Evolutionary conservation across 169 alveolate species (phyloP).

Genomic region (Plasmodium cynomolgi): DNA sequence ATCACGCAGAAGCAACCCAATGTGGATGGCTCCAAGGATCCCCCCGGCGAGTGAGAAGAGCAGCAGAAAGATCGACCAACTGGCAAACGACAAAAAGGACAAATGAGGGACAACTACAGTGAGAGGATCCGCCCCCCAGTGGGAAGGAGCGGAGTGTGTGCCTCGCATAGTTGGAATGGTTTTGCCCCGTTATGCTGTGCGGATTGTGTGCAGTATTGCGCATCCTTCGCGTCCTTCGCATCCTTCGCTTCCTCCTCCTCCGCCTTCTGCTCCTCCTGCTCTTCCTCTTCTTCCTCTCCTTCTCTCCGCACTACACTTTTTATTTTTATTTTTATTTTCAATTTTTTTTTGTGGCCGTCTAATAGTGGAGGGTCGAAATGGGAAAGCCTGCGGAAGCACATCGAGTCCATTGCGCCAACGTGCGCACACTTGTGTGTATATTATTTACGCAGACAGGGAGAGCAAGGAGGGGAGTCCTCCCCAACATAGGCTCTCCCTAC

Average conservation of each 20-base stretch:
- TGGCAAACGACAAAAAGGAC: background rate
- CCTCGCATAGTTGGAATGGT: background rate
- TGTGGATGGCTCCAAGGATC: background rate
- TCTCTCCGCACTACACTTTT: background rate
- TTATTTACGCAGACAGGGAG: background rate
- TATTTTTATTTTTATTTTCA: background rate
- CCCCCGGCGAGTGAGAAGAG: background rate
- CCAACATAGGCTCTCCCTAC: too few relatives aligned
- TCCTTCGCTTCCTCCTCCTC: background rate
- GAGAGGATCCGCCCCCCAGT: background rate
- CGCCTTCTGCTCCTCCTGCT: background rate
- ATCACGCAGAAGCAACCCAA: background rate
- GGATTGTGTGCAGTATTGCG: too few relatives aligned
- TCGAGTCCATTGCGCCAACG: background rate
- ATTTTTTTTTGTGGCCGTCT: background rate
- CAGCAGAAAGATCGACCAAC: background rate
- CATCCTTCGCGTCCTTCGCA: background rate
- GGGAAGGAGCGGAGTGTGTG: background rate
- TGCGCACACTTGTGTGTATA: background rate
- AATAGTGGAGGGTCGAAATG: background rate
- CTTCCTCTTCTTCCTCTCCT: background rate
- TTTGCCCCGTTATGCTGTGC: background rate
- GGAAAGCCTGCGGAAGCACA: background rate
- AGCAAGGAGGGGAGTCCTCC: background rate
- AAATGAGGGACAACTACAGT: background rate